Conservation (phyloP, 192 early-diverging fungal genomes). For the Lobosporangium transversale region DNA sequence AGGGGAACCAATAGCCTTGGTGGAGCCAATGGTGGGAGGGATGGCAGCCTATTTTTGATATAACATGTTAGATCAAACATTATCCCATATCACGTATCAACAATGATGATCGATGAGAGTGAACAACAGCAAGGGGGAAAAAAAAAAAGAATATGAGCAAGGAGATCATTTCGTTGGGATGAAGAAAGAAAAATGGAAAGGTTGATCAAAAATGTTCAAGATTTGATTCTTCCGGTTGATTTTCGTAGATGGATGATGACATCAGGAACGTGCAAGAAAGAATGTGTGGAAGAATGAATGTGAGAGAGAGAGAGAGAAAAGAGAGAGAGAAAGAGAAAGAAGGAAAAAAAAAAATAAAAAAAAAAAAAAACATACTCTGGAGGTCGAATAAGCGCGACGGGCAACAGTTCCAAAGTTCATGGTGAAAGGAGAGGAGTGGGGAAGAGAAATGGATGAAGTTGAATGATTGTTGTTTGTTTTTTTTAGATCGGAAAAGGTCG, state of each 20-base stretch:
- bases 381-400: slow-evolving; percentile 53
- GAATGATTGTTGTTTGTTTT: neutral
- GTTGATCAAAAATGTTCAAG: too few species aligned
- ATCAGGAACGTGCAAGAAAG: too few species aligned
- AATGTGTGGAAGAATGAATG: too few species aligned
- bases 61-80: too few species aligned
- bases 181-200: neutral
- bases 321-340: too few species aligned
- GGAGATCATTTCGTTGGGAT: neutral
- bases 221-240: too few species aligned
- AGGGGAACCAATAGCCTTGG: slow-evolving; percentile 65
- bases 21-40: slow-evolving; percentile 79
- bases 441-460: slow-evolving; percentile 17
- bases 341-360: neutral
- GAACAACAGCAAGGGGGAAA: neutral
- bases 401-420: slow-evolving; percentile 54
- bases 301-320: too few species aligned
- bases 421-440: slow-evolving; percentile 24
- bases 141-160: neutral
- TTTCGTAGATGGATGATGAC: too few species aligned
- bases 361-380: slow-evolving; percentile 29
- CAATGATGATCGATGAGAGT: neutral
- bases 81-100: too few species aligned
- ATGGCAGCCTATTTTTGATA: slow-evolving; percentile 68
- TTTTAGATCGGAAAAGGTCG: too few species aligned